phyloP scores from a whole-genome alignment of 2,329 filamentous ascomycete genomes.

The Nakataea oryzae region DNA sequence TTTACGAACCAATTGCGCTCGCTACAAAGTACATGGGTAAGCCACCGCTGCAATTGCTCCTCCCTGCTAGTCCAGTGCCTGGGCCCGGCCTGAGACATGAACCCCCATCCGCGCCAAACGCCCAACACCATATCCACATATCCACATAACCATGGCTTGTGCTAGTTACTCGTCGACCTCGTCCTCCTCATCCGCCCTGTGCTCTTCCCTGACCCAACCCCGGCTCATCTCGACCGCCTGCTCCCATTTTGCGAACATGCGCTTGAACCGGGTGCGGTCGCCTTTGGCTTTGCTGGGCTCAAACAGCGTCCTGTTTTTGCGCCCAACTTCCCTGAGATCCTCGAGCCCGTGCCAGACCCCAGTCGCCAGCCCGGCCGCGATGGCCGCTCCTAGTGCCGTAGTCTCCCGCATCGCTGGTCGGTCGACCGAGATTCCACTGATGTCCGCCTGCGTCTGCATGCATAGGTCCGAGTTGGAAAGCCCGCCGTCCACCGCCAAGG shows the following conservation, averaged over 20 bases:
- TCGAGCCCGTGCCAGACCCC: slow-evolving; percentile 68
- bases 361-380: slow-evolving; percentile 78
- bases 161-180: neutral
- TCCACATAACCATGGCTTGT: neutral
- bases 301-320: slow-evolving; percentile 59
- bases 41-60: no score
- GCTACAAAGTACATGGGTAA: no score
- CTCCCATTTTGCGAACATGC: slow-evolving; percentile 42
- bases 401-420: slow-evolving; percentile 85
- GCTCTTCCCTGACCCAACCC: slow-evolving; percentile 34
- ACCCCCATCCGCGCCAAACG: neutral
- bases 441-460: slow-evolving; percentile 86
- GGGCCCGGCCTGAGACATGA: neutral
- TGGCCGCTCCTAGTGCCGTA: slow-evolving; percentile 78
- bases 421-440: slow-evolving; percentile 73
- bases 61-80: no score
- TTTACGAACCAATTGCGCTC: no score
- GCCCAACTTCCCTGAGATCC: slow-evolving; percentile 65
- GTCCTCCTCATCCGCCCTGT: slow-evolving; percentile 5
- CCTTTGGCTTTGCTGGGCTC: slow-evolving; percentile 45
- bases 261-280: slow-evolving; percentile 24
- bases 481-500: slow-evolving; percentile 77
- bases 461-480: slow-evolving; percentile 82
- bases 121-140: neutral
- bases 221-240: slow-evolving; percentile 49